phyloP scores from a whole-genome alignment of 768 basidiomycete species.

The Lactifluus piperatus region DNA sequence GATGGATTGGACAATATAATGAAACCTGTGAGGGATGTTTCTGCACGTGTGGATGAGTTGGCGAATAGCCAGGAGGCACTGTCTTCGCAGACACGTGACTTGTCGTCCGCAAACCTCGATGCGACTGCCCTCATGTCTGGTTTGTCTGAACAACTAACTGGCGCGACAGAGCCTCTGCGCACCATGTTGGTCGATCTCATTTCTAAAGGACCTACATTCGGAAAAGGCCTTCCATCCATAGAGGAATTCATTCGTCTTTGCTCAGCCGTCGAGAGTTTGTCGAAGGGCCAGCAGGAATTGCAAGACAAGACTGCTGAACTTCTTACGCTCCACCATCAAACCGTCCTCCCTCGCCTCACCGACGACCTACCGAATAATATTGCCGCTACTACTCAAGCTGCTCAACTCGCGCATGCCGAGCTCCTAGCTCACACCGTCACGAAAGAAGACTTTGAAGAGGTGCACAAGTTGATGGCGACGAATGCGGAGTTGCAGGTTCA shows the following conservation, averaged over 20 bases:
- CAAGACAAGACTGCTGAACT: constrained; percentile 41
- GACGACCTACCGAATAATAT: constrained; percentile 51
- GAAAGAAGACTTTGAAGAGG: constrained; percentile 61
- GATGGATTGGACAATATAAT: constrained; percentile 42
- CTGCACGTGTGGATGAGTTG: constrained; percentile 34
- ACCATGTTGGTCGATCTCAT: constrained; percentile 23
- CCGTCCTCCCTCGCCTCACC: constrained; percentile 44
- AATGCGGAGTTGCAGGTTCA: constrained; percentile 68
- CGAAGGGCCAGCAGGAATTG: constrained; percentile 42
- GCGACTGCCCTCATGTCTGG: constrained; percentile 35
- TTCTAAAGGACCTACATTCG: constrained; percentile 16
- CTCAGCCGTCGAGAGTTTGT: constrained; percentile 39
- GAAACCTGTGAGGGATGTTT: constrained; percentile 35
- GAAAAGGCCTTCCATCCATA: constrained; percentile 16
- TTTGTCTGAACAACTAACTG: constrained; percentile 40
- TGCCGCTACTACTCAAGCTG: constrained; percentile 39
- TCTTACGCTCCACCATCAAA: constrained; percentile 43
- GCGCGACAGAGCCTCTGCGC: constrained; percentile 38
- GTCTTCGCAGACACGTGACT: constrained; percentile 30
- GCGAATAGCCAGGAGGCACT: constrained; percentile 36
- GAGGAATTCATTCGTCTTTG: constrained; percentile 38
- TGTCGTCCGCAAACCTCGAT: constrained; percentile 35
- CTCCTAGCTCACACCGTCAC: constrained; percentile 48
- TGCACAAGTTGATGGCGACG: constrained; percentile 41
- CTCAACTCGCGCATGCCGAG: constrained; percentile 57